phyloP scores from a whole-genome alignment of 1,139 yeast species.

The Suhomyces anneliseae region DNA sequence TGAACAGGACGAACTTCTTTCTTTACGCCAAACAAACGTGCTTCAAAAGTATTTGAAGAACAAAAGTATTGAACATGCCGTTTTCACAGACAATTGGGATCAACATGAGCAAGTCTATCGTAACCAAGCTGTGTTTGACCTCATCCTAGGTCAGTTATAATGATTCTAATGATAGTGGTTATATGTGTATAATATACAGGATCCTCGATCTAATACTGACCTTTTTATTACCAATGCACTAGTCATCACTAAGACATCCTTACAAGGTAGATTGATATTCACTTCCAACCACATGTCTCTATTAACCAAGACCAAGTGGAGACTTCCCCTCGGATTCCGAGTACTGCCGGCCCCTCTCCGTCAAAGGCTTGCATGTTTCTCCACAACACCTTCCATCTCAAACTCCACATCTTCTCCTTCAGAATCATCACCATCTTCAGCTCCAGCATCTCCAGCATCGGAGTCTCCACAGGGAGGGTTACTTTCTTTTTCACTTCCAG shows the following conservation, averaged over 20 bases:
- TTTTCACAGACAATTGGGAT: slow-evolving; percentile 29
- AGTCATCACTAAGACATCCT: no score
- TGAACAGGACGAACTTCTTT: slow-evolving; percentile 35
- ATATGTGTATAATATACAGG: neutral
- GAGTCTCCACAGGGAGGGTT: no score
- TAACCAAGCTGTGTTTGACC: slow-evolving; percentile 20
- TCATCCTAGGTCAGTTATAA: neutral
- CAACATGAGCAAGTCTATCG: slow-evolving; percentile 36
- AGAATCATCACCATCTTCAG: neutral
- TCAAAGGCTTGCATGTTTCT: no score
- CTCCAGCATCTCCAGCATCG: neutral
- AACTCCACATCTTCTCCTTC: neutral
- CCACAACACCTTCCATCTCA: no score
- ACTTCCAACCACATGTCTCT: no score
- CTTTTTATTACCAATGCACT: no score
- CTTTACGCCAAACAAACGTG: slow-evolving; percentile 24
- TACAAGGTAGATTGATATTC: no score
- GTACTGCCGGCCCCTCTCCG: neutral
- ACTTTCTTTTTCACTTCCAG: neutral
- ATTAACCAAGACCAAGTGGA: no score
- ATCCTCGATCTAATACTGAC: no score
- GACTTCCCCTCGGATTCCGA: neutral
- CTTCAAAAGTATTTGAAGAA: slow-evolving; percentile 19
- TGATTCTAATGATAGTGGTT: no score
- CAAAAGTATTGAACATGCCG: slow-evolving; percentile 5